Evolutionary conservation across 768 basidiomycete genomes (phyloP).

Genomic region (Hypholoma fasciculare): DNA sequence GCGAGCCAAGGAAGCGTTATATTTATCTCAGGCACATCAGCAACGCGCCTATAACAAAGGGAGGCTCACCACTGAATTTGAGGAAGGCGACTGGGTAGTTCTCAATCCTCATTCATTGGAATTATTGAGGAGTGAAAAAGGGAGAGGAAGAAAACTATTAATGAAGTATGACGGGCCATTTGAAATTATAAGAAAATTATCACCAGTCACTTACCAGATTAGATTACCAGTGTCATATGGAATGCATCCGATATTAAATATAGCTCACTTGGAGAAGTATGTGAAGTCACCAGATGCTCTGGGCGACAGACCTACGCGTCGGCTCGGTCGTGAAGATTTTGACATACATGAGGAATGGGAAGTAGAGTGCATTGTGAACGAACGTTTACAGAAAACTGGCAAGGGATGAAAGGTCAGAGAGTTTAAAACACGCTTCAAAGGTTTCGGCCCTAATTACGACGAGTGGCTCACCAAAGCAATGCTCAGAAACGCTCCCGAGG

Average conservation of each 20-base stretch:
- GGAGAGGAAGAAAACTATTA: slow-evolving; percentile 27
- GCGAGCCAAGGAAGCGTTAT: slow-evolving; percentile 14
- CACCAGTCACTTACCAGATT: slow-evolving; percentile 26
- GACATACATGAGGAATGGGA: slow-evolving; percentile 3
- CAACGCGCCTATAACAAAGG: slow-evolving; percentile 19
- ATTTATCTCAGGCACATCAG: slow-evolving; percentile 12
- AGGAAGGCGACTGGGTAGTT: slow-evolving; percentile 27
- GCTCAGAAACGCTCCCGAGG: no score
- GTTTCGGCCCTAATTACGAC: no score
- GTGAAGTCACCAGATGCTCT: slow-evolving; percentile 18
- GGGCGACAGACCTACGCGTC: slow-evolving; percentile 8
- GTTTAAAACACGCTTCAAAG: no score
- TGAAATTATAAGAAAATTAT: slow-evolving; percentile 25
- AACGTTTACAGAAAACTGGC: no score
- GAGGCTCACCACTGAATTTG: slow-evolving; percentile 13
- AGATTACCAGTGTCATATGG: slow-evolving; percentile 26
- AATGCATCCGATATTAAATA: slow-evolving; percentile 32
- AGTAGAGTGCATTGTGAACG: background rate
- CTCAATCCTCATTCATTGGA: slow-evolving; percentile 24
- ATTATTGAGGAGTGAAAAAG: slow-evolving; percentile 18
- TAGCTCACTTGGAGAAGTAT: slow-evolving; percentile 30
- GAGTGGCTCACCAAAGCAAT: no score
- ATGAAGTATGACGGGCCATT: slow-evolving; percentile 31
- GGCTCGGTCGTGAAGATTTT: background rate
- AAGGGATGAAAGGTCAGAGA: no score